A percentile compares a stretch with the other conserved stretches of the same genome.
Evolutionary conservation across 805 yeast species (phyloP).

Genomic region (Hanseniaspora mollemarum): DNA sequence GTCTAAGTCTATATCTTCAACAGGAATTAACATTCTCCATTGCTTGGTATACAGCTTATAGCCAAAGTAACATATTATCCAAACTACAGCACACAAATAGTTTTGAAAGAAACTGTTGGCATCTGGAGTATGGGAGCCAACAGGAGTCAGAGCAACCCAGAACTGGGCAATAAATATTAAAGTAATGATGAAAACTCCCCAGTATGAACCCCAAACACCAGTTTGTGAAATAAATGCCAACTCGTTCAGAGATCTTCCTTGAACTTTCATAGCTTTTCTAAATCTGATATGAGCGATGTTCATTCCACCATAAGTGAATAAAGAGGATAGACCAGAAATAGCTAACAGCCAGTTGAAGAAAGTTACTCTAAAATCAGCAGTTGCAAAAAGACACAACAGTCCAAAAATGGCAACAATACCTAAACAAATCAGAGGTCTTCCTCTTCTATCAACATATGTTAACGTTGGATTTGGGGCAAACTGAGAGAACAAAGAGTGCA

Average conservation of each 20-base stretch:
- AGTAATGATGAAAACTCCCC: slow-evolving; percentile 39
- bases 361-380: slow-evolving; percentile 43
- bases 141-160: slow-evolving; percentile 66
- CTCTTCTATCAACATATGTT: slow-evolving; percentile 45
- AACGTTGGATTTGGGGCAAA: slow-evolving; percentile 35
- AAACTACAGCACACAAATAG: slow-evolving; percentile 39
- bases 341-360: slow-evolving; percentile 58
- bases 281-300: slow-evolving; percentile 48
- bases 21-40: slow-evolving; percentile 31
- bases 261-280: slow-evolving; percentile 45
- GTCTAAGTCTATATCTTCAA: slow-evolving; percentile 27
- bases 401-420: slow-evolving; percentile 44
- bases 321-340: slow-evolving; percentile 48
- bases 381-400: slow-evolving; percentile 54
- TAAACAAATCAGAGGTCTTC: slow-evolving; percentile 51
- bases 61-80: slow-evolving; percentile 34
- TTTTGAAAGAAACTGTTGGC: slow-evolving; percentile 38
- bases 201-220: slow-evolving; percentile 44
- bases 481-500: slow-evolving; percentile 33
- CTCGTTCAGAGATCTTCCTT: slow-evolving; percentile 41
- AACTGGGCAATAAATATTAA: slow-evolving; percentile 49
- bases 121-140: slow-evolving; percentile 37
- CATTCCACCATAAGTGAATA: slow-evolving; percentile 53
- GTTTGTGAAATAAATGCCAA: slow-evolving; percentile 42
- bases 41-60: slow-evolving; percentile 40